A percentile compares a stretch with the other conserved stretches of the same genome.
Conservation (phyloP, 208 protist genomes). For the Novymonas esmeraldas region DNA sequence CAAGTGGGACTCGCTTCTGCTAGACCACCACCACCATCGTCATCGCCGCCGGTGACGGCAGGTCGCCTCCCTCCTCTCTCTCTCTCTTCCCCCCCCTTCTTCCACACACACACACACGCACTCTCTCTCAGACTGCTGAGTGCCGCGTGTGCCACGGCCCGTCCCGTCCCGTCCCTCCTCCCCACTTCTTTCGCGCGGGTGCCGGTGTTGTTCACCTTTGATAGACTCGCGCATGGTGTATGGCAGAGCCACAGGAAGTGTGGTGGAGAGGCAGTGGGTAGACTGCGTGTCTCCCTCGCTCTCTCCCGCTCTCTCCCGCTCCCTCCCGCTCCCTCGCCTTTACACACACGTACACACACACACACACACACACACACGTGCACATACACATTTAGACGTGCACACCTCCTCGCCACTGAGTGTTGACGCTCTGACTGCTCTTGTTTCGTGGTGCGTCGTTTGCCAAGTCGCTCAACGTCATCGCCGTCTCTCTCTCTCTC, state of each 20-base stretch:
- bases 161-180: too few species aligned
- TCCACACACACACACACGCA: too few species aligned
- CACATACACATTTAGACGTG: not conserved
- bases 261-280: too few species aligned
- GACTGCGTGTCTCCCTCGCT: not conserved
- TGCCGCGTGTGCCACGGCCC: too few species aligned
- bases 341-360: not conserved
- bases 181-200: too few species aligned
- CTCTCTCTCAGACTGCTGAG: too few species aligned
- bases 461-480: too few species aligned
- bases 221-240: not conserved
- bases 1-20: slow-evolving; percentile 27
- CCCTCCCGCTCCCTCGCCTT: not conserved
- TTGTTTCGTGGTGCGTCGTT: not conserved
- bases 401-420: not conserved
- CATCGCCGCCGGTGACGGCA: not conserved
- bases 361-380: not conserved
- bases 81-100: too few species aligned
- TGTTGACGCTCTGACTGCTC: not conserved
- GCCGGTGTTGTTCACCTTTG: not conserved
- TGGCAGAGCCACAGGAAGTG: too few species aligned
- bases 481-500: too few species aligned
- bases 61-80: too few species aligned
- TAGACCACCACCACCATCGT: not conserved
- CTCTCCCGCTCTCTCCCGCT: not conserved